These are phyloP conservation scores for Lecanicillium sp. DNA, from an alignment of 2,329 filamentous ascomycete genomes.

Conservation along the genomic window DNA sequence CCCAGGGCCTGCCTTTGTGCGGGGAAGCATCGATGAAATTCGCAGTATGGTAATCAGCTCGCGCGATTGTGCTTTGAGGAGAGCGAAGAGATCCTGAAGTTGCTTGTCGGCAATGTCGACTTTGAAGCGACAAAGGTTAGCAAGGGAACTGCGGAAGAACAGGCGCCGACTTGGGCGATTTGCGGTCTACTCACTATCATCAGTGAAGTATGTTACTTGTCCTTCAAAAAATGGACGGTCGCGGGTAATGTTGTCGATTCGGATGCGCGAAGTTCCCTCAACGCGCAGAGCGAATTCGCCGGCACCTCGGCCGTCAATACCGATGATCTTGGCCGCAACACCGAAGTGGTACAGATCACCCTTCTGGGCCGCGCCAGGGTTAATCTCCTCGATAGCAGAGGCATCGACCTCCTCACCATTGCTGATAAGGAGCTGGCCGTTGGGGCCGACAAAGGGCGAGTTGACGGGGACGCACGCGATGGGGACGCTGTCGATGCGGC, in stretches of 20 bases:
- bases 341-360: slow-evolving; percentile 78
- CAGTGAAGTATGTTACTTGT: slow-evolving; percentile 64
- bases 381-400: slow-evolving; percentile 40
- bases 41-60: slow-evolving; percentile 82
- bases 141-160: background rate
- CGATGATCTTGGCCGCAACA: slow-evolving; percentile 71
- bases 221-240: slow-evolving; percentile 85
- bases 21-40: slow-evolving; percentile 76
- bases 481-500: slow-evolving; percentile 61
- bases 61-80: slow-evolving; percentile 76
- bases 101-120: slow-evolving; percentile 46
- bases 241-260: slow-evolving; percentile 57
- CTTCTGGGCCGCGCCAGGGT: slow-evolving; percentile 55
- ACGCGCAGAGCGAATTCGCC: slow-evolving; percentile 79
- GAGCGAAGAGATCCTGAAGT: slow-evolving; percentile 65
- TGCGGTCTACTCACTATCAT: slow-evolving; percentile 49
- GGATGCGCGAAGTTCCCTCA: slow-evolving; percentile 74
- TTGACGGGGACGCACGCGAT: slow-evolving; percentile 84
- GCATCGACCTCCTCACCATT: slow-evolving; percentile 49
- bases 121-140: slow-evolving; percentile 16
- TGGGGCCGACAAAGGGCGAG: slow-evolving; percentile 65
- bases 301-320: slow-evolving; percentile 67
- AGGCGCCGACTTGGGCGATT: background rate
- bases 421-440: slow-evolving; percentile 71
- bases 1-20: slow-evolving; percentile 55